These are phyloP conservation scores for Stereocaulon alpinum DNA, from an alignment of 495 filamentous ascomycete genomes.

Conservation along the genomic window DNA sequence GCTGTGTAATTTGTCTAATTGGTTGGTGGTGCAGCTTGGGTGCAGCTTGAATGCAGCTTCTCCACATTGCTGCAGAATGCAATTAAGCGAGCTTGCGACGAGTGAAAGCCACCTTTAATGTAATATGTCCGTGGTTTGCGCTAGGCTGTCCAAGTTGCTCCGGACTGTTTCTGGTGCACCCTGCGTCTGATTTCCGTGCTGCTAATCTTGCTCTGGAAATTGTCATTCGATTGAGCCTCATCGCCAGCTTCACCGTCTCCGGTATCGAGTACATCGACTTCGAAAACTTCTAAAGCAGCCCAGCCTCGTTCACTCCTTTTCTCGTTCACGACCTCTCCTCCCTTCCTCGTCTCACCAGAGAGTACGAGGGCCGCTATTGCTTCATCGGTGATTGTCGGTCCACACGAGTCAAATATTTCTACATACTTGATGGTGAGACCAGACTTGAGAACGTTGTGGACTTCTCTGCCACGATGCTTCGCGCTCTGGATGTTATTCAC, in stretches of 20 bases:
- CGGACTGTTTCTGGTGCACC: slow-evolving; percentile 28
- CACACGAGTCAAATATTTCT: slow-evolving; percentile 79
- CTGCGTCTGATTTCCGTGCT: slow-evolving; percentile 63
- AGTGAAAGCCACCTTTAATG: slow-evolving; percentile 4
- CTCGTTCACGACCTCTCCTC: slow-evolving; percentile 74
- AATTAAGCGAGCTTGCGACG: slow-evolving; percentile 7
- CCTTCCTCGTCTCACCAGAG: slow-evolving; percentile 77
- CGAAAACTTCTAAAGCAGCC: slow-evolving; percentile 65
- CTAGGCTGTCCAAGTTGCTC: not conserved
- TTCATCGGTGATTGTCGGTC: slow-evolving; percentile 80
- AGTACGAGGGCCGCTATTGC: slow-evolving; percentile 72
- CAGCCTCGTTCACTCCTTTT: slow-evolving; percentile 71
- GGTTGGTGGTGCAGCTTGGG: not conserved
- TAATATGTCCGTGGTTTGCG: not conserved
- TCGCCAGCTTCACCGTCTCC: slow-evolving; percentile 40
- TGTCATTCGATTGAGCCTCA: slow-evolving; percentile 32
- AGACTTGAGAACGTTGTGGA: slow-evolving; percentile 38
- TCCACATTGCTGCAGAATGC: slow-evolving; percentile 23
- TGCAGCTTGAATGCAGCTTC: slow-evolving; percentile 10
- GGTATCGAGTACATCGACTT: slow-evolving; percentile 81
- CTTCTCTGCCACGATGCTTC: slow-evolving; percentile 41
- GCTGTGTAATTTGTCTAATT: not conserved
- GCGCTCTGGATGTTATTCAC: slow-evolving; percentile 30
- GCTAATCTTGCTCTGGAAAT: slow-evolving; percentile 77
- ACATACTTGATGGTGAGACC: slow-evolving; percentile 56